Conservation (phyloP, 208 protist species). For the Leishmania martiniquensis region DNA sequence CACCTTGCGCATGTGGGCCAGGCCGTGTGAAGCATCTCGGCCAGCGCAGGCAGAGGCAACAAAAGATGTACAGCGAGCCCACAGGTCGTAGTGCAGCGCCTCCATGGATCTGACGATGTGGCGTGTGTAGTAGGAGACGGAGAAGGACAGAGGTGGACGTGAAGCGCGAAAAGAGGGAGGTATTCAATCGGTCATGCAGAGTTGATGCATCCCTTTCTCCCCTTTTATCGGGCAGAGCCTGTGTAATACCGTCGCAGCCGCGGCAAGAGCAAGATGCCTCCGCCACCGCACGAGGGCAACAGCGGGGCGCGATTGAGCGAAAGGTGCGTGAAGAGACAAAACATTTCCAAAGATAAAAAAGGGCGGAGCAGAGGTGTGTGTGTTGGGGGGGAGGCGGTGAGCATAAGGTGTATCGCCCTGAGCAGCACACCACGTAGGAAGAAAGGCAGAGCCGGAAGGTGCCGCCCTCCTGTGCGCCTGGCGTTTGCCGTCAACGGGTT, state of each 20-base stretch:
- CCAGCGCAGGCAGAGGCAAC: constrained; percentile 55
- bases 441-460: background rate
- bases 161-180: background rate
- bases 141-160: background rate
- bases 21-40: constrained; percentile 75
- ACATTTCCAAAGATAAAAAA: background rate
- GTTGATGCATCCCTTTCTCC: background rate
- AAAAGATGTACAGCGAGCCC: constrained; percentile 67
- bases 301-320: background rate
- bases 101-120: constrained; percentile 46
- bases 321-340: background rate
- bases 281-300: background rate
- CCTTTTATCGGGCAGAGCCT: background rate
- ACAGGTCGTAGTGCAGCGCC: constrained; percentile 51
- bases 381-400: background rate
- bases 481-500: background rate
- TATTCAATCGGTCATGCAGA: background rate
- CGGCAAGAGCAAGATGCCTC: background rate
- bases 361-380: background rate
- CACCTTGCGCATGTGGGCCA: constrained; percentile 80
- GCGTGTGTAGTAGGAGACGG: background rate
- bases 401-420: background rate
- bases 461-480: background rate
- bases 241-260: background rate
- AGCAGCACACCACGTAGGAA: background rate